Percentiles rank a stretch among this genome's conserved stretches.
phyloP scores from a whole-genome alignment of 2,329 filamentous ascomycete genomes.

The Pseudogymnoascus sp. region DNA sequence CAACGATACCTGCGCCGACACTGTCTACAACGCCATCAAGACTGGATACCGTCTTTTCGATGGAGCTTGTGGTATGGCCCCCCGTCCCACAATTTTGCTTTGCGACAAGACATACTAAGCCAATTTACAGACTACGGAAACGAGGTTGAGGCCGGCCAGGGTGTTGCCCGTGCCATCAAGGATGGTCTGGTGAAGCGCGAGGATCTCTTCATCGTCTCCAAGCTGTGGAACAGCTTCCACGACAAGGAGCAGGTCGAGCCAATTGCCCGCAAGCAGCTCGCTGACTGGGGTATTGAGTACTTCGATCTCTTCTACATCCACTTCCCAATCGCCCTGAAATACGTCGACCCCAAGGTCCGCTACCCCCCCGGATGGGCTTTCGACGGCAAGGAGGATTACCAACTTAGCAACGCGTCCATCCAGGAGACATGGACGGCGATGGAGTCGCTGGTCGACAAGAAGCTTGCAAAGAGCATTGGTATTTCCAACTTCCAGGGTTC shows the following conservation, averaged over 20 bases:
- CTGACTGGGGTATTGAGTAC: constrained; percentile 79
- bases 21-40: constrained; percentile 59
- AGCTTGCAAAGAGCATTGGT: constrained; percentile 65
- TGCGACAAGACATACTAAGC: constrained; percentile 1
- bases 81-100: background rate
- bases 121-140: constrained; percentile 64
- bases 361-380: constrained; percentile 75
- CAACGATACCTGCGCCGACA: constrained; percentile 52
- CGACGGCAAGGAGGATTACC: constrained; percentile 53
- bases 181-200: constrained; percentile 74
- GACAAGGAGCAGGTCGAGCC: constrained; percentile 67
- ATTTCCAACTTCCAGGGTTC: constrained; percentile 76
- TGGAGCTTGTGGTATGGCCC: constrained; percentile 44
- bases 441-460: constrained; percentile 62
- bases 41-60: constrained; percentile 53
- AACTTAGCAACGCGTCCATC: constrained; percentile 59
- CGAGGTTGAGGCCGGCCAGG: constrained; percentile 68
- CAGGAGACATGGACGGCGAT: constrained; percentile 78
- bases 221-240: constrained; percentile 92
- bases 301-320: constrained; percentile 87
- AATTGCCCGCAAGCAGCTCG: constrained; percentile 67
- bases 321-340: constrained; percentile 81
- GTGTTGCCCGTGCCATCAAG: constrained; percentile 69
- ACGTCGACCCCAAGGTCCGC: constrained; percentile 68
- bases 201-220: constrained; percentile 87